Base-by-base conservation (phyloP, 2,329 filamentous ascomycete species). In the Apiospora hydei region DNA sequence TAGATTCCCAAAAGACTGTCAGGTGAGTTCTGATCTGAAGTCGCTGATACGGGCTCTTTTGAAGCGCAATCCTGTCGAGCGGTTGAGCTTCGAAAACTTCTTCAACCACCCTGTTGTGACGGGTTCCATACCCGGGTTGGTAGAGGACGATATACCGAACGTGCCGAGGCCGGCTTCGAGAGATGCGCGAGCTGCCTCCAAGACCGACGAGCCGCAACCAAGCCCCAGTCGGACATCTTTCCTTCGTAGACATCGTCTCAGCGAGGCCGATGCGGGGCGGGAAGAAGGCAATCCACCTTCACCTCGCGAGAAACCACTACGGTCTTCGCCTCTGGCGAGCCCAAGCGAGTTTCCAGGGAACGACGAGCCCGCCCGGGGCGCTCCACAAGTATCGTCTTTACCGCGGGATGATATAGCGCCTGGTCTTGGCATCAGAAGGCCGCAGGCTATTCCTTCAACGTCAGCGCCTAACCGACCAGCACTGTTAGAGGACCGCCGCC, bases 81-180 rank as follows among this genome's bases (percentile, higher is more conserved):
- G 96, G 72, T 88, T 98, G 81, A 93, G 90, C 71, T 98, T 98
- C 77, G 91, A 94, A 69, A 90, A 92, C 74, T 96, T 98, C 80
- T 98, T 98, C 82, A 85, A 84, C 21, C 91, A 96, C 78, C 83
- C 88, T 43, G 91, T 96, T 43, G 89, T 98, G 70, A 89, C 88
- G 16, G 88, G 88, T 26, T 88, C 91, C 4, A 98, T 98, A 77
- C 94, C 95, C 0, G 93, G 92, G 7, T 84, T 97, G 43, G 91
- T 95, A 8, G 92, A 91, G 57, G 94, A 97, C 78, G 95, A 97
- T 79, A 75, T 91, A 30, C 88, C 88, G 1, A 84, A 80, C 71
- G 79, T 83, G 11, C 79, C 81, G 71, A 77, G 76, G 44, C 77
- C 77, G 26, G 73, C 76, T 14, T 77, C 80, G 26, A 82, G 80